Evolutionary conservation across 2,329 filamentous ascomycete genomes (phyloP), one percentile per base, ranked within the genome.

Genomic region (Pyrenochaeta sp.): DNA sequence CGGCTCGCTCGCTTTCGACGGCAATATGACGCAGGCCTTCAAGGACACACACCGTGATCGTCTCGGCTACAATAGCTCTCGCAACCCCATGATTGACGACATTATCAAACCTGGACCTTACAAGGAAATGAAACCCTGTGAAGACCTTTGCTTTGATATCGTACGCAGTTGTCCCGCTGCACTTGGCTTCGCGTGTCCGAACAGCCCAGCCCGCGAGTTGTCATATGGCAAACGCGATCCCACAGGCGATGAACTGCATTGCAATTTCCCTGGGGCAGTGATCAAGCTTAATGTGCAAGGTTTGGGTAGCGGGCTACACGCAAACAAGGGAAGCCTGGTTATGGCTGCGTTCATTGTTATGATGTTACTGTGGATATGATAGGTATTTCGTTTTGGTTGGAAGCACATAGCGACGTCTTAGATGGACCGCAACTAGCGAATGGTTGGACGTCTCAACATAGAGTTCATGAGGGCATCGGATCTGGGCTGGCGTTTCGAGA

Each of bases 101-200:
- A 55, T 74, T 1, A 84, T 97, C 45, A 72, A 79, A 50, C 92
- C 94, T 0, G 94, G 94, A 0, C 94, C 94, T 0, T 97, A 99
- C 73, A 95, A 92, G 66, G 94, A 99, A 74, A 77, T 97, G 14
- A 75, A 96, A 7, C 94, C 94, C 0, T 97, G 93, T 63, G 83
- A 89, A 48, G 88, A 96, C 53, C 74, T 96, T 36, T 99, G 94
- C 74, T 94, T 91, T 67, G 83, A 87, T 40, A 79, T 99, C 1
- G 89, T 96, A 8, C 85, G 88, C 72, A 90, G 83, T 64, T 99
- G 94, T 72, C 93, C 94, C 0, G 81, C 90, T 0, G 72, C 79
- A 1, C 75, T 99, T 58, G 77, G 80, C 0, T 96, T 99, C 60
- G 74, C 68, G 1, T 99, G 94, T 72, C 93, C 94, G 1, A 55